phyloP scores from a whole-genome alignment of 2,329 filamentous ascomycete genomes.

The Colletotrichum limetticola region DNA sequence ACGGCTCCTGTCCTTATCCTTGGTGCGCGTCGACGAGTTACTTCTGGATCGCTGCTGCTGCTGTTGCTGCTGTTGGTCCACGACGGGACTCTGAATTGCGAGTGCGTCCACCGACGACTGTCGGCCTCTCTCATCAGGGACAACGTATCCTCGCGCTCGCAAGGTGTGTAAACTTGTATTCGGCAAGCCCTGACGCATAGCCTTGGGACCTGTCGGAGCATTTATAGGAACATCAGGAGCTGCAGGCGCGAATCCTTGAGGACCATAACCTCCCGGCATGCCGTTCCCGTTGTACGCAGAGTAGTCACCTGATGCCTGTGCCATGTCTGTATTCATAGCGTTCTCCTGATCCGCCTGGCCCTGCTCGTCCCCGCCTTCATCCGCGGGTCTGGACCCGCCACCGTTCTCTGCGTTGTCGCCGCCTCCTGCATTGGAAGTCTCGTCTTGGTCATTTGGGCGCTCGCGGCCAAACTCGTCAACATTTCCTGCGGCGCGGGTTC shows the following conservation, averaged over 20 bases:
- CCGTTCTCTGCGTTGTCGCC: constrained; percentile 16
- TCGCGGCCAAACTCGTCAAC: constrained; percentile 54
- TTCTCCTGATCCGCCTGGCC: constrained; percentile 40
- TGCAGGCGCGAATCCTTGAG: constrained; percentile 42
- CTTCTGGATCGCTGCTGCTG: constrained; percentile 55
- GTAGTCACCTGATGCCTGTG: constrained; percentile 40
- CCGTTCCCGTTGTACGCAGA: constrained; percentile 45
- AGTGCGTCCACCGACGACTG: constrained; percentile 40
- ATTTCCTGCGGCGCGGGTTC: constrained; percentile 38
- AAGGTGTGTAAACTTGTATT: constrained; percentile 81
- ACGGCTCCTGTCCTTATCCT: constrained; percentile 46
- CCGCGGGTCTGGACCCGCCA: constrained; percentile 20
- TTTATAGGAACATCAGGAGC: constrained; percentile 65
- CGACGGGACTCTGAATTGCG: constrained; percentile 44
- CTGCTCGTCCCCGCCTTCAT: constrained; percentile 38
- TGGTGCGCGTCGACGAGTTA: constrained; percentile 56
- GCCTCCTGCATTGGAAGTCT: constrained; percentile 16
- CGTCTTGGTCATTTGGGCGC: constrained; percentile 34
- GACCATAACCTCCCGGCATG: constrained; percentile 35
- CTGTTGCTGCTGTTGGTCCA: constrained; percentile 44
- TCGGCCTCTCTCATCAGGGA: constrained; percentile 49
- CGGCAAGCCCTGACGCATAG: constrained; percentile 89
- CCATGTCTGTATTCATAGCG: constrained; percentile 40
- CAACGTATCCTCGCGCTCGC: constrained; percentile 62
- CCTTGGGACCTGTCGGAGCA: constrained; percentile 92